Evolutionary conservation across 768 basidiomycete species (phyloP).

Genomic region (Exidia glandulosa): DNA sequence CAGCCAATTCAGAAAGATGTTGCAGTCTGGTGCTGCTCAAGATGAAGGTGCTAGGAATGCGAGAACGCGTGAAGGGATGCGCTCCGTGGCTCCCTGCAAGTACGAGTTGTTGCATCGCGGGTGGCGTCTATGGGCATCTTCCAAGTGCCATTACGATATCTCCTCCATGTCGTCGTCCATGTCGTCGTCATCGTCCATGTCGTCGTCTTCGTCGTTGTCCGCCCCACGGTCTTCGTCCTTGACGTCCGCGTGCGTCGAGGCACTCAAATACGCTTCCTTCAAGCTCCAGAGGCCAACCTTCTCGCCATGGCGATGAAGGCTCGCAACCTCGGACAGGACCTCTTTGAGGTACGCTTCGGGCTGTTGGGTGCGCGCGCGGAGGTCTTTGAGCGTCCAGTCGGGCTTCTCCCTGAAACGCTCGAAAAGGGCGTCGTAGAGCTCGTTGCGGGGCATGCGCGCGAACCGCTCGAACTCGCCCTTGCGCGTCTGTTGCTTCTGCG

Average conservation of each 20-base stretch:
- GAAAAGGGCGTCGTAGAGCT: slow-evolving; percentile 79
- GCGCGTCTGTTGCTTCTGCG: slow-evolving; percentile 31
- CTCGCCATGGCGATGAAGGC: slow-evolving; percentile 70
- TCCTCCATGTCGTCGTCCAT: slow-evolving; percentile 57
- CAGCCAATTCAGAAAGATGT: too few species aligned
- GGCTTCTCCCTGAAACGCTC: slow-evolving; percentile 61
- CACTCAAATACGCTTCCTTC: slow-evolving; percentile 34
- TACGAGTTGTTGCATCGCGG: too few species aligned
- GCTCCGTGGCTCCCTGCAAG: too few species aligned
- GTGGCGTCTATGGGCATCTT: too few species aligned
- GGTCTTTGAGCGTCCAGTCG: slow-evolving; percentile 70
- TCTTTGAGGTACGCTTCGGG: slow-evolving; percentile 84
- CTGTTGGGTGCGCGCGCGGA: slow-evolving; percentile 75
- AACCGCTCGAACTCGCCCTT: slow-evolving; percentile 77
- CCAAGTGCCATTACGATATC: too few species aligned
- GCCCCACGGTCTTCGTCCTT: slow-evolving; percentile 16
- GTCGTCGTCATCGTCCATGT: slow-evolving; percentile 39
- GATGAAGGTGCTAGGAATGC: too few species aligned
- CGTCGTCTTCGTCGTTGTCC: slow-evolving; percentile 36
- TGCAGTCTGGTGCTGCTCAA: too few species aligned
- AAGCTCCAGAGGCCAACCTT: slow-evolving; percentile 73
- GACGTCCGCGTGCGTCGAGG: slow-evolving; percentile 14
- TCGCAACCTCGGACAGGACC: slow-evolving; percentile 64
- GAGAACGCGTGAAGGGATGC: too few species aligned
- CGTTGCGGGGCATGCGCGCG: slow-evolving; percentile 84